A percentile compares a stretch with the other conserved stretches of the same genome.
Evolutionary conservation across 495 filamentous ascomycete genomes (phyloP).

Genomic region (Penicillium samsonianum): DNA sequence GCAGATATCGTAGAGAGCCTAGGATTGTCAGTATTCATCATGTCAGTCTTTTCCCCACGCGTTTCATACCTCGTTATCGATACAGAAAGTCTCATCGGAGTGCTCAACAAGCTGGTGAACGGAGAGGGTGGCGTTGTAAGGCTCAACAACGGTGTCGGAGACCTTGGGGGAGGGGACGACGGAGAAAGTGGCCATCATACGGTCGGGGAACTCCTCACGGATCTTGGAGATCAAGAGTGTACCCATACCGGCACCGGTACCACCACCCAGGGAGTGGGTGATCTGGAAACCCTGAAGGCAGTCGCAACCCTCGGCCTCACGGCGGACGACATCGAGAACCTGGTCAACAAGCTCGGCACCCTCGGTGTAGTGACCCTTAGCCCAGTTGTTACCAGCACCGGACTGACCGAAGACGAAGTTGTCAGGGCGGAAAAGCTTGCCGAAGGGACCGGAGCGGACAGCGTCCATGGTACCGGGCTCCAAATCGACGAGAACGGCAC

Average conservation of each 20-base stretch:
- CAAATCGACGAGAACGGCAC: constrained; percentile 98
- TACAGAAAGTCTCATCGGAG: constrained; percentile 99
- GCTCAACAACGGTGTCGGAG: constrained; percentile 99
- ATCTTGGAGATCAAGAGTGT: constrained; percentile 99
- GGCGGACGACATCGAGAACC: constrained; percentile 97
- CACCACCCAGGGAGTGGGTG: constrained; percentile 99
- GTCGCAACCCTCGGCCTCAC: constrained; percentile 98
- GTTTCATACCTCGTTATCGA: constrained; percentile 87
- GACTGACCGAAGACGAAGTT: constrained; percentile 99
- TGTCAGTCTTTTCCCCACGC: background rate
- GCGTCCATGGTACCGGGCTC: constrained; percentile 99
- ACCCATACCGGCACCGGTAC: constrained; percentile 99
- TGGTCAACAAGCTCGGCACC: constrained; percentile 98
- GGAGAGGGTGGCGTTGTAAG: constrained; percentile 99
- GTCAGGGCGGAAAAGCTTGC: constrained; percentile 99
- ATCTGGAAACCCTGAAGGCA: constrained; percentile 99
- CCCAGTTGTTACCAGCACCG: constrained; percentile 99
- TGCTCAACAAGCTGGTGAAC: constrained; percentile 99
- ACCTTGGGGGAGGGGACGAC: constrained; percentile 99
- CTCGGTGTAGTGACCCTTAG: constrained; percentile 99
- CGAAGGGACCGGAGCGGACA: constrained; percentile 97
- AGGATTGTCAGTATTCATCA: constrained; percentile 23
- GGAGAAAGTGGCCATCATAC: constrained; percentile 99
- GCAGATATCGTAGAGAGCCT: constrained; percentile 99
- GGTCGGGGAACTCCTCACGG: constrained; percentile 99